Evolutionary conservation across 1,284 basidiomycete genomes (phyloP), one percentile per base, ranked within the genome.

Genomic region (Cystobasidiaceae sp.): DNA sequence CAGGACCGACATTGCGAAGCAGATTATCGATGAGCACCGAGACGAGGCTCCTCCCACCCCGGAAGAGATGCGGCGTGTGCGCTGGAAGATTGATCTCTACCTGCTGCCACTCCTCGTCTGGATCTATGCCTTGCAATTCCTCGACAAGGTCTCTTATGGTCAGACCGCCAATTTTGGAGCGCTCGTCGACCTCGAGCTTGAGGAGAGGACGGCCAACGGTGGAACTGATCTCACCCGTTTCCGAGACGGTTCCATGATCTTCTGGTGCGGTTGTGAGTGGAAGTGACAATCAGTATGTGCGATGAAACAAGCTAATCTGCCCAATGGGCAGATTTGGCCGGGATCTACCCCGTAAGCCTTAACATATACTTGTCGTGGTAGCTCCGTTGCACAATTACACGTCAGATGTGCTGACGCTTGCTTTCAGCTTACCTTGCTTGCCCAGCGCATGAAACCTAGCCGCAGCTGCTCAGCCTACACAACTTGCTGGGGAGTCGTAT

Each of bases 401-500:
- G n/a, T n/a, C n/a, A n/a, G n/a, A n/a, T n/a, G n/a, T n/a, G n/a
- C n/a, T n/a, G n/a, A n/a, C n/a, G n/a, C n/a, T n/a, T n/a, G 39
- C 4, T 17, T 28, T 30, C 11, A 46, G 27, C 56, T 61, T 17
- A 45, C 57, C 8, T 28, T 48, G 17, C 34, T 63, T 37, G 51
- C 54, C n/a, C 60, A 67, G 32, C 37, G 50, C n/a, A 34, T 60
- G 4, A 43, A 48, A 25, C 51, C 58, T 8, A 45, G 49, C 58
- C 34, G 58, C 37, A 33, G 43, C 4, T 63, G 66, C 48, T 54
- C 66, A 2, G 51, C 49, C 15, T 67, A 67, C 34, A 33, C 30
- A 11, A 23, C 63, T 17, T 25, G 56, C 13, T 67, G 66, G 66
- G 66, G 66, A 1, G 33, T 46, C n/a, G 48, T 67, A 4, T 46